These are phyloP conservation scores for Phytophthora meadii DNA, from an alignment of 352 stramenopile species.

Conservation along the genomic window DNA sequence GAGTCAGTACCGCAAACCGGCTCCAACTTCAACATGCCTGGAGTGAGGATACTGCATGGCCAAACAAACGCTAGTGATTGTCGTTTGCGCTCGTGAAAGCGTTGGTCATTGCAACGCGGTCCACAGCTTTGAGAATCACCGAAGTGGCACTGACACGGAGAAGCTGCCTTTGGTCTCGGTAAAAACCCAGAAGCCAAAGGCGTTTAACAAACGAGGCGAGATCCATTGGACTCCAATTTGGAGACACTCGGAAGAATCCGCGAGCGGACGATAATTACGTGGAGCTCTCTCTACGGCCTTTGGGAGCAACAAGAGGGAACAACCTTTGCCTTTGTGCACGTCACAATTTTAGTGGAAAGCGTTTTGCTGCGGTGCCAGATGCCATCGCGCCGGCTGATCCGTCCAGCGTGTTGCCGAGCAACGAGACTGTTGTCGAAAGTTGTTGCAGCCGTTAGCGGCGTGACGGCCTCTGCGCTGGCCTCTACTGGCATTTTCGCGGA, in stretches of 20 bases:
- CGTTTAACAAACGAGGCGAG: slow-evolving; percentile 9
- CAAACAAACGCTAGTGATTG: too few species aligned
- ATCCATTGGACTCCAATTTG: not conserved
- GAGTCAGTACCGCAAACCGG: slow-evolving; percentile 9
- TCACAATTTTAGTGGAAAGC: not conserved
- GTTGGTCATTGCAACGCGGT: not conserved
- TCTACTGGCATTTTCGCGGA: slow-evolving; percentile 15
- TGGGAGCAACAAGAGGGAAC: not conserved
- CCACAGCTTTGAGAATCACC: slow-evolving; percentile 3
- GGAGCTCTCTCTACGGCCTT: slow-evolving; percentile 5
- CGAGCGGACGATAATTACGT: slow-evolving; percentile 25
- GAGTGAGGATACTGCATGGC: slow-evolving; percentile 4
- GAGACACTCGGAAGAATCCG: not conserved
- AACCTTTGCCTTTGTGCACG: too few species aligned
- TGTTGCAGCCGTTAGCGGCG: slow-evolving; percentile 17
- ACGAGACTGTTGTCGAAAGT: slow-evolving; percentile 14
- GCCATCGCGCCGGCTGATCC: slow-evolving; percentile 24
- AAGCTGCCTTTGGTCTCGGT: not conserved
- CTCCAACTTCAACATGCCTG: slow-evolving; percentile 32
- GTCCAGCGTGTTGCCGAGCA: slow-evolving; percentile 28
- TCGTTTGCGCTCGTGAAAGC: too few species aligned
- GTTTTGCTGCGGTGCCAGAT: slow-evolving; percentile 11
- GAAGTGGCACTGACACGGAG: not conserved
- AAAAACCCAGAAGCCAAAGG: slow-evolving; percentile 18
- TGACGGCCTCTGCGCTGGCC: slow-evolving; percentile 5